Evolutionary conservation across 2,329 filamentous ascomycete genomes (phyloP).

Genomic region (Sphaerulina musiva): DNA sequence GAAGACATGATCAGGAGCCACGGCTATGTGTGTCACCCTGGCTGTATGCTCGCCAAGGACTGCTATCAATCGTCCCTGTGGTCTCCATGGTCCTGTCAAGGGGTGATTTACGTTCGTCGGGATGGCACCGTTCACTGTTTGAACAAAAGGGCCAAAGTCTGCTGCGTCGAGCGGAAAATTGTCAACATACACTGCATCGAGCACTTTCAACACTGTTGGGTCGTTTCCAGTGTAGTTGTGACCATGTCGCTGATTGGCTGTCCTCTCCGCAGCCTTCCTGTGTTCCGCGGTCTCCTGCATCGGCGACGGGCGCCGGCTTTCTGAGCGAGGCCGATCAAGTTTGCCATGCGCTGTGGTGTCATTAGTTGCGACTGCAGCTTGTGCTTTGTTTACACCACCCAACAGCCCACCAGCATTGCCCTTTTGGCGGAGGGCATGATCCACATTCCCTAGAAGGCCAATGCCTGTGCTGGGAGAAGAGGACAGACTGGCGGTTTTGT

Average conservation of each 20-base stretch:
- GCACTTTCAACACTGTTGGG: slow-evolving; percentile 53
- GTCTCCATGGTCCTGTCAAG: slow-evolving; percentile 65
- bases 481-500: slow-evolving; percentile 29
- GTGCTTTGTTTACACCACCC: slow-evolving; percentile 52
- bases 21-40: slow-evolving; percentile 71
- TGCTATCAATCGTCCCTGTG: slow-evolving; percentile 74
- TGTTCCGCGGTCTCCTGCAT: slow-evolving; percentile 26
- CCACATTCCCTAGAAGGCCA: slow-evolving; percentile 30
- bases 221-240: slow-evolving; percentile 83
- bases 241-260: slow-evolving; percentile 21
- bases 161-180: slow-evolving; percentile 55
- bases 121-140: slow-evolving; percentile 50
- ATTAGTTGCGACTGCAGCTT: slow-evolving; percentile 59
- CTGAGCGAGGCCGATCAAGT: slow-evolving; percentile 48
- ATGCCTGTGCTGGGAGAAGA: slow-evolving; percentile 33
- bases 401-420: slow-evolving; percentile 56
- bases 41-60: slow-evolving; percentile 83
- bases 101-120: slow-evolving; percentile 36
- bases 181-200: slow-evolving; percentile 76
- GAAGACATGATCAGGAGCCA: slow-evolving; percentile 86
- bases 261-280: slow-evolving; percentile 15
- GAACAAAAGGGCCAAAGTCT: slow-evolving; percentile 73
- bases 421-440: slow-evolving; percentile 41
- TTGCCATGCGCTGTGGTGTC: slow-evolving; percentile 59
- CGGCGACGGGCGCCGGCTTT: slow-evolving; percentile 24